Evolutionary conservation across 768 basidiomycete species (phyloP).

Genomic region (Auricularia cornea): DNA sequence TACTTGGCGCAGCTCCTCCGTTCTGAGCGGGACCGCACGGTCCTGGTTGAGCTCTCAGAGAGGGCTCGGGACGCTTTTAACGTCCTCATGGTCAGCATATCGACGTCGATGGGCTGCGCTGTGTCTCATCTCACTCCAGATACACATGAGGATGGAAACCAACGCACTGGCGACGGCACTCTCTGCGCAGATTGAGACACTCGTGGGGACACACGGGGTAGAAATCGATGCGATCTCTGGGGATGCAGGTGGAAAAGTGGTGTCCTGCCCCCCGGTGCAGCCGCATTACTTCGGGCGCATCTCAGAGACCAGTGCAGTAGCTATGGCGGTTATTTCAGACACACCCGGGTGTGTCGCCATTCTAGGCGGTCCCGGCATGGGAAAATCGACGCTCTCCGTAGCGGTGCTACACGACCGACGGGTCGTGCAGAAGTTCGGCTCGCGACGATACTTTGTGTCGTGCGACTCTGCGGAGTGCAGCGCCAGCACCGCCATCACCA

Average conservation of each 20-base stretch:
- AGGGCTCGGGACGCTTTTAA: no score
- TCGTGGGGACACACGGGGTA: no score
- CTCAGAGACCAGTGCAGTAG: neutral
- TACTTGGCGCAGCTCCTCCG: neutral
- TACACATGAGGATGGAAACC: no score
- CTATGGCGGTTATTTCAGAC: neutral
- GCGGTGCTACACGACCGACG: conserved; percentile 21
- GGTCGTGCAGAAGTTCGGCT: conserved; percentile 17
- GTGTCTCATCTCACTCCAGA: no score
- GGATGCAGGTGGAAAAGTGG: no score
- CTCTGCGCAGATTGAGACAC: no score
- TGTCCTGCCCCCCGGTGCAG: neutral
- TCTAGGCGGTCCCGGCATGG: conserved; percentile 29
- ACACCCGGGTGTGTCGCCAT: conserved; percentile 6
- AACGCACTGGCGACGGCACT: no score
- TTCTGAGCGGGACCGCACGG: neutral
- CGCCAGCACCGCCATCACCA: neutral
- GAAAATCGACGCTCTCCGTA: conserved; percentile 31
- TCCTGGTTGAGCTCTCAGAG: no score
- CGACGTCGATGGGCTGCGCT: no score
- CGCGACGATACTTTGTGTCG: conserved; percentile 24
- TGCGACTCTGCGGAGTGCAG: conserved; percentile 16
- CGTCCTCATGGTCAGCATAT: no score
- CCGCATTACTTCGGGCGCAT: neutral
- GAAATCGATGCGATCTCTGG: no score